Evolutionary conservation across 768 basidiomycete genomes (phyloP).

Genomic region (Tulasnella sp.): DNA sequence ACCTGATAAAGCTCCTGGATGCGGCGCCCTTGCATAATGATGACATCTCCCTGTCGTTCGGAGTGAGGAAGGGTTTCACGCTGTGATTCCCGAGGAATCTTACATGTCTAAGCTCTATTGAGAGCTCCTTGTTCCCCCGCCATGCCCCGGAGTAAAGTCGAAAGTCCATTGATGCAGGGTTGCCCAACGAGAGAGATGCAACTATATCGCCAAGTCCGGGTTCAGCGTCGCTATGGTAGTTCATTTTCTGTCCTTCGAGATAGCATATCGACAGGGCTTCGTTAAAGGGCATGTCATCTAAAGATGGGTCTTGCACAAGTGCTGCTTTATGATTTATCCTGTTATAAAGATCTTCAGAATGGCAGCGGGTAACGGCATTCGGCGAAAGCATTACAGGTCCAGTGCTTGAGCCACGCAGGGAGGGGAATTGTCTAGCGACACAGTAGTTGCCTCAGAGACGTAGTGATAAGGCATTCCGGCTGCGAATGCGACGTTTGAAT

Average conservation of each 20-base stretch:
- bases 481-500: neutral
- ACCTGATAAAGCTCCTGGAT: constrained; percentile 35
- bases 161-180: constrained; percentile 33
- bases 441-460: constrained; percentile 17
- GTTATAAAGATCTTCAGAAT: neutral
- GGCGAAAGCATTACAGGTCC: constrained; percentile 7
- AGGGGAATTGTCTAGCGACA: constrained; percentile 21
- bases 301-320: constrained; percentile 11
- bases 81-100: neutral
- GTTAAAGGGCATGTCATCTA: constrained; percentile 32
- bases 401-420: constrained; percentile 24
- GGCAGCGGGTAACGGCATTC: neutral
- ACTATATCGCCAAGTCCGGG: constrained; percentile 33
- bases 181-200: constrained; percentile 36
- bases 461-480: constrained; percentile 31
- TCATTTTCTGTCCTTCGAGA: constrained; percentile 33
- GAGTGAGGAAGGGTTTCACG: neutral
- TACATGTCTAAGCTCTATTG: constrained; percentile 32
- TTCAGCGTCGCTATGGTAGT: constrained; percentile 35
- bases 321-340: constrained; percentile 28
- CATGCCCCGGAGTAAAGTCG: neutral
- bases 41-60: constrained; percentile 33
- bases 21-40: constrained; percentile 35
- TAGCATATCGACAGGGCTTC: constrained; percentile 35
- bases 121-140: constrained; percentile 13